A percentile compares a stretch with the other conserved stretches of the same genome.
phyloP scores from a whole-genome alignment of 495 filamentous ascomycete genomes.

The Penicillium psychrofluorescens region DNA sequence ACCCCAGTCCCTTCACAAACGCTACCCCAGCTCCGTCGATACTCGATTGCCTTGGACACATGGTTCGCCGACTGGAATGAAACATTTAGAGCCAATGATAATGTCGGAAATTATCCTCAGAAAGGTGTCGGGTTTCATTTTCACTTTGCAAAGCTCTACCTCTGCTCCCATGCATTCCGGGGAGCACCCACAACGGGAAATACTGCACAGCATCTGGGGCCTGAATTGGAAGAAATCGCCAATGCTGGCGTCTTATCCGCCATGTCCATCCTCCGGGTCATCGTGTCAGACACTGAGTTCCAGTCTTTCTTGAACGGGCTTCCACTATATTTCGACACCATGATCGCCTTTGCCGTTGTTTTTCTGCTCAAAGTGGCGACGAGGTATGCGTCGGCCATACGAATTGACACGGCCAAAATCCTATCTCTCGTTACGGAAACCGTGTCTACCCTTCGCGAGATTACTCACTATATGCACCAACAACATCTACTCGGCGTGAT shows the following conservation, averaged over 20 bases:
- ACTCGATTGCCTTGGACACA: conserved; percentile 21
- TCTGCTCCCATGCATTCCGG: conserved; percentile 29
- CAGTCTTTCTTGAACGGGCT: conserved; percentile 23
- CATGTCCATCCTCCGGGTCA: conserved; percentile 23
- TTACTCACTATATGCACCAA: conserved; percentile 18
- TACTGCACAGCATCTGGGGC: conserved; percentile 4
- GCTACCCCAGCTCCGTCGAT: conserved; percentile 19
- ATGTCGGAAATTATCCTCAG: conserved; percentile 22
- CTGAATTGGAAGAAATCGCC: conserved; percentile 25
- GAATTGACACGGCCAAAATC: conserved; percentile 21
- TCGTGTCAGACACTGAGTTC: conserved; percentile 20
- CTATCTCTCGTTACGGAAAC: conserved; percentile 20
- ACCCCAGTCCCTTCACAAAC: conserved; percentile 12
- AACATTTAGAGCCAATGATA: conserved; percentile 13
- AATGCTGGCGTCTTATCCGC: conserved; percentile 22
- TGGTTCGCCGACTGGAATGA: conserved; percentile 27
- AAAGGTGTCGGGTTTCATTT: conserved; percentile 26
- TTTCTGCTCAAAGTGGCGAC: conserved; percentile 30
- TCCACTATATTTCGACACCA: conserved; percentile 27
- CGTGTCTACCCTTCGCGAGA: conserved; percentile 14
- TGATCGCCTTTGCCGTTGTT: conserved; percentile 29
- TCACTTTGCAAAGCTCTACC: conserved; percentile 27
- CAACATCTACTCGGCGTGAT: conserved; percentile 22
- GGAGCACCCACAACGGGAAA: conserved; percentile 9
- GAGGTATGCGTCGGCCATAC: conserved; percentile 12